Conservation (phyloP, 257 asterid genomes). For the Scutellaria barbata region DNA sequence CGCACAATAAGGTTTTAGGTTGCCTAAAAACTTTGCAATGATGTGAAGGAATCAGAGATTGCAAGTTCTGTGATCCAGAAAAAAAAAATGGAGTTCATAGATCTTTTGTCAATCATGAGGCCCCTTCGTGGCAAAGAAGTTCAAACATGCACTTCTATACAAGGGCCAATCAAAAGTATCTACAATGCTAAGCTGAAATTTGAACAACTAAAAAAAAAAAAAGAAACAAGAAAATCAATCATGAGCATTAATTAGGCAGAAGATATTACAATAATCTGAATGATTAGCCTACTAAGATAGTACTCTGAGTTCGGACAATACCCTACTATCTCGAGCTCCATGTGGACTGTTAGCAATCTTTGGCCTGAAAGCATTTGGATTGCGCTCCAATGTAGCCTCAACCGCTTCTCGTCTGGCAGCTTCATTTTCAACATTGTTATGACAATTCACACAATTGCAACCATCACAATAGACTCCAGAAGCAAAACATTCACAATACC, state of each 20-base stretch:
- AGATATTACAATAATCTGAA: not conserved
- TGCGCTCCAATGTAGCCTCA: constrained; percentile 88
- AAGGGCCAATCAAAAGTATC: constrained; percentile 18
- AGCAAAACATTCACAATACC: constrained; percentile 99
- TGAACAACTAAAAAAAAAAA: not conserved
- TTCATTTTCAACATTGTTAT: constrained; percentile 82
- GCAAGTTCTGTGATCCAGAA: too few relatives aligned
- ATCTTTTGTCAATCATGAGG: constrained; percentile 4
- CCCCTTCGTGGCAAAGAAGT: constrained; percentile 6
- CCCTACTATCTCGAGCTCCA: constrained; percentile 81
- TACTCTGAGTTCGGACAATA: constrained; percentile 41
- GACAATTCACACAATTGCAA: constrained; percentile 91
- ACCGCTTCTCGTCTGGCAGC: constrained; percentile 91
- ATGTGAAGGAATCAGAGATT: too few relatives aligned
- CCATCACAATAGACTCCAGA: constrained; percentile 94
- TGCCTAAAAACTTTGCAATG: too few relatives aligned
- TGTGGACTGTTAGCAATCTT: constrained; percentile 94
- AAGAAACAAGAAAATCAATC: constrained; percentile 5
- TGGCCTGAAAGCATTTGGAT: constrained; percentile 95
- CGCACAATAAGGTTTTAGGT: too few relatives aligned
- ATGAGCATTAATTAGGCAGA: constrained; percentile 1
- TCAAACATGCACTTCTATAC: constrained; percentile 14
- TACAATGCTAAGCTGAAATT: not conserved
- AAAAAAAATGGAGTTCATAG: not conserved
- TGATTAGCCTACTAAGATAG: constrained; percentile 20